Percentiles rank a stretch among this genome's conserved stretches.
phyloP scores from a whole-genome alignment of 2,329 filamentous ascomycete species.

The Stemphylium beticola region DNA sequence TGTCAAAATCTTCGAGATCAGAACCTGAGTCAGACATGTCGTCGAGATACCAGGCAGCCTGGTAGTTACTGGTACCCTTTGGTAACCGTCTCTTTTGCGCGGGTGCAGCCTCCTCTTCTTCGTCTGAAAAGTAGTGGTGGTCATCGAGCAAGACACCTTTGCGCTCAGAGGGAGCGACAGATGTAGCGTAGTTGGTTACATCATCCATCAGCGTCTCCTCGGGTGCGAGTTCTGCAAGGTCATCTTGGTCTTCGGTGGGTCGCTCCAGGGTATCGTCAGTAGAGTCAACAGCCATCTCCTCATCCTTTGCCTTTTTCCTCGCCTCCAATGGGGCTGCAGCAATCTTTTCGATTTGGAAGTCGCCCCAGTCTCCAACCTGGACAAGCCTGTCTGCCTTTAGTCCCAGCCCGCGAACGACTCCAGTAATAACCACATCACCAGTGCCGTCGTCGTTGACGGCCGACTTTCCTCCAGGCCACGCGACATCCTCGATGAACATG shows the following conservation, averaged over 20 bases:
- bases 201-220: conserved; percentile 84
- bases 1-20: conserved; percentile 68
- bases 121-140: conserved; percentile 97
- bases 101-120: conserved; percentile 68
- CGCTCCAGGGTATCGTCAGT: conserved; percentile 66
- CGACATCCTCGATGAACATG: conserved; percentile 86
- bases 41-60: conserved; percentile 90
- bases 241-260: conserved; percentile 81
- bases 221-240: conserved; percentile 81
- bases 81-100: conserved; percentile 76
- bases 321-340: conserved; percentile 72
- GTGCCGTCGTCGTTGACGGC: conserved; percentile 54
- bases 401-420: conserved; percentile 82
- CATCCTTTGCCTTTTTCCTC: conserved; percentile 64
- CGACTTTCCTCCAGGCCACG: conserved; percentile 65
- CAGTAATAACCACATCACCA: conserved; percentile 75
- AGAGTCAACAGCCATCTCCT: conserved; percentile 72
- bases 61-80: conserved; percentile 90
- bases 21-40: conserved; percentile 85
- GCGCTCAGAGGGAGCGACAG: conserved; percentile 56
- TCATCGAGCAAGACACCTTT: conserved; percentile 95
- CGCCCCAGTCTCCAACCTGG: conserved; percentile 91
- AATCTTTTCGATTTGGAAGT: conserved; percentile 91
- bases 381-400: conserved; percentile 89
- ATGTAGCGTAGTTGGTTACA: conserved; percentile 57